Evolutionary conservation across 1,284 basidiomycete genomes (phyloP), one percentile per base, ranked within the genome.

Genomic region (Lignosus rhinocerotis): DNA sequence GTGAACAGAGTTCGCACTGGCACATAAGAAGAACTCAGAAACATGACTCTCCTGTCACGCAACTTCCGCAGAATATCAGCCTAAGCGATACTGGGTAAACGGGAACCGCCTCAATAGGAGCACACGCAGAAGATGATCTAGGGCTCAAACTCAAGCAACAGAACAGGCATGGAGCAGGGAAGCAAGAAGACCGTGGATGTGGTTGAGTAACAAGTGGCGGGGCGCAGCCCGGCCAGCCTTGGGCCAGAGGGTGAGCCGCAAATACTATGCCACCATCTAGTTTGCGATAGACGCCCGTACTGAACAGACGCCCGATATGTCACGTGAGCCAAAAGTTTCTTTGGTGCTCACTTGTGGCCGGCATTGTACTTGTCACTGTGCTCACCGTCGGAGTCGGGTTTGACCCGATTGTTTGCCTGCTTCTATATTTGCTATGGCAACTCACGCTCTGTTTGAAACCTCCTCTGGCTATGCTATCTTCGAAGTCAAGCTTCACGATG

Each of bases 391-490:
- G 48, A 38, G 41, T 52, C 51, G 51, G 25, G 25, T 25, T 4
- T 25, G 25, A 25, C 25, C 25, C 25, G 25, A 25, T 25, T 25
- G 25, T 25, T 25, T 25, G 25, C 4, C 25, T 25, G 25, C 25
- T 25, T 25, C 25, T 25, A 25, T 4, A 25, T 4, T 25, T 25
- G 12, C 19, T 62, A 88, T 90, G 84, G 81, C 87, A 66, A 92
- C 92, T 36, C 95, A 99, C 78, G 83, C 94, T 65, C 87, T 99
- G 59, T 97, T 96, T 78, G 96, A 99, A 80, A 90, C 92, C 43
- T 89, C 96, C 60, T 95, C 94, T 34, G 96, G 96, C 62, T 97
- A 96, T 82, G 94, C 93, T 58, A 81, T 99, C 64, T 98, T 98
- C 76, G 86, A 95, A 72, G 89, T 92, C 67, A 89, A 92, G 65